phyloP scores from a whole-genome alignment of 257 asterid genomes.

The Schizonepeta tenuifolia region DNA sequence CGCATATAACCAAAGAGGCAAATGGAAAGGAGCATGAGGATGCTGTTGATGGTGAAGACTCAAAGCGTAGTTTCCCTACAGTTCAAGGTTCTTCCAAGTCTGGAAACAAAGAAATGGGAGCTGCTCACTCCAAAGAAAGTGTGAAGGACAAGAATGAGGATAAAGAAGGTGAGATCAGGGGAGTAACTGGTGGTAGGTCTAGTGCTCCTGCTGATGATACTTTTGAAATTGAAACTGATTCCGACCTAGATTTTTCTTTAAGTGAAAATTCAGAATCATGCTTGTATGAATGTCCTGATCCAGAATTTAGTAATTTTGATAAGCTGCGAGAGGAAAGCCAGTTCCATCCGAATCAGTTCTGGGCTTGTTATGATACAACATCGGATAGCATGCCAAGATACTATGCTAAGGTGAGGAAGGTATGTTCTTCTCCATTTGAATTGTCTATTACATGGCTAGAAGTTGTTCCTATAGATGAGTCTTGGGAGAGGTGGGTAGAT shows the following conservation, averaged over 20 bases:
- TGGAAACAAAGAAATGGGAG: constrained; percentile 27
- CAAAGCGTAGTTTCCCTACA: constrained; percentile 24
- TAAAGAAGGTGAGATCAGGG: constrained; percentile 29
- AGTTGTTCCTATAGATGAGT: constrained; percentile 45
- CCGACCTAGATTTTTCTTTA: constrained; percentile 28
- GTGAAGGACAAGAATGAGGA: constrained; percentile 22
- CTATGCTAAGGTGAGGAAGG: constrained; percentile 55
- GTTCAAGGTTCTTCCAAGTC: constrained; percentile 14
- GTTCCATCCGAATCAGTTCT: constrained; percentile 51
- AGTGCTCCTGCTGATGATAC: constrained; percentile 27
- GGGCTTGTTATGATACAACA: constrained; percentile 64
- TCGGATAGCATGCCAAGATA: constrained; percentile 69
- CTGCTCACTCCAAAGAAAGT: constrained; percentile 34
- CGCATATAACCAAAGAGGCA: constrained; percentile 18
- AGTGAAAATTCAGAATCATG: constrained; percentile 11
- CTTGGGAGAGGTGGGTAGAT: constrained; percentile 42
- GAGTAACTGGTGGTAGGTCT: constrained; percentile 29
- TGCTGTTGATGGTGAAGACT: constrained; percentile 16
- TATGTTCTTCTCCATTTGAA: constrained; percentile 45
- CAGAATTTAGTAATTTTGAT: constrained; percentile 66
- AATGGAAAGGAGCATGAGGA: constrained; percentile 30
- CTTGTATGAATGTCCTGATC: constrained; percentile 41
- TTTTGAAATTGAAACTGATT: constrained; percentile 34
- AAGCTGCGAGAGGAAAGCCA: constrained; percentile 37
- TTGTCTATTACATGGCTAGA: constrained; percentile 58